Evolutionary conservation across 1,284 basidiomycete genomes (phyloP).

Genomic region (Neolentinus lepideus): DNA sequence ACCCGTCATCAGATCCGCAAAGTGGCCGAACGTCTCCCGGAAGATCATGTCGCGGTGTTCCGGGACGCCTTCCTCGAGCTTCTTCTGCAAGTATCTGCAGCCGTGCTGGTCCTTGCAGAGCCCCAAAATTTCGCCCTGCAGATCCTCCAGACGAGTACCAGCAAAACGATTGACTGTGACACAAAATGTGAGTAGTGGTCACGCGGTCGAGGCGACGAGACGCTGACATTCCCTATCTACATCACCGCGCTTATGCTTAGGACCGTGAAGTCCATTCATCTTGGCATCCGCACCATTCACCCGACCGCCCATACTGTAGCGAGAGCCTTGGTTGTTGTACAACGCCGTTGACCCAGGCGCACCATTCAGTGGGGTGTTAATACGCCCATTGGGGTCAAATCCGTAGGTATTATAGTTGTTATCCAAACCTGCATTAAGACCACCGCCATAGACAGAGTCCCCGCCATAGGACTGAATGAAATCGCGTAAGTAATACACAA

Average conservation of each 20-base stretch:
- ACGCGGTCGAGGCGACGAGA: constrained; percentile 1
- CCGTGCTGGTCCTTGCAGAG: constrained; percentile 99
- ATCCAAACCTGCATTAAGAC: constrained; percentile 41
- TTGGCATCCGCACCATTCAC: constrained; percentile 51
- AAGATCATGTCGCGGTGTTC: constrained; percentile 99
- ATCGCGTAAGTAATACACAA: not conserved
- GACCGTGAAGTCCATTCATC: constrained; percentile 84
- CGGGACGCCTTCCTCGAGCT: constrained; percentile 91
- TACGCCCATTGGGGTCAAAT: constrained; percentile 45
- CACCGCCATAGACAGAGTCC: constrained; percentile 47
- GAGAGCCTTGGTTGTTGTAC: constrained; percentile 72
- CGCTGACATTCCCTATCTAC: constrained; percentile 79
- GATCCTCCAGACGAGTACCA: constrained; percentile 90
- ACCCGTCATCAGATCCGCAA: constrained; percentile 98
- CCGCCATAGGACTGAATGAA: constrained; percentile 42
- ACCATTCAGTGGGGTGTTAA: constrained; percentile 32
- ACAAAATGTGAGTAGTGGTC: constrained; percentile 5
- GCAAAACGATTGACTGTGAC: constrained; percentile 87
- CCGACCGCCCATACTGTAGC: constrained; percentile 64
- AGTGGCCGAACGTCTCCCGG: constrained; percentile 95
- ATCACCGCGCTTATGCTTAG: constrained; percentile 91
- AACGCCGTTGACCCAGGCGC: constrained; percentile 71
- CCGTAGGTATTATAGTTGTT: constrained; percentile 58
- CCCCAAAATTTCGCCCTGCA: constrained; percentile 89
- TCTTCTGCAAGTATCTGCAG: constrained; percentile 98